These are phyloP conservation scores for Willaertia magna DNA, from an alignment of 208 protist species.

Conservation along the genomic window DNA sequence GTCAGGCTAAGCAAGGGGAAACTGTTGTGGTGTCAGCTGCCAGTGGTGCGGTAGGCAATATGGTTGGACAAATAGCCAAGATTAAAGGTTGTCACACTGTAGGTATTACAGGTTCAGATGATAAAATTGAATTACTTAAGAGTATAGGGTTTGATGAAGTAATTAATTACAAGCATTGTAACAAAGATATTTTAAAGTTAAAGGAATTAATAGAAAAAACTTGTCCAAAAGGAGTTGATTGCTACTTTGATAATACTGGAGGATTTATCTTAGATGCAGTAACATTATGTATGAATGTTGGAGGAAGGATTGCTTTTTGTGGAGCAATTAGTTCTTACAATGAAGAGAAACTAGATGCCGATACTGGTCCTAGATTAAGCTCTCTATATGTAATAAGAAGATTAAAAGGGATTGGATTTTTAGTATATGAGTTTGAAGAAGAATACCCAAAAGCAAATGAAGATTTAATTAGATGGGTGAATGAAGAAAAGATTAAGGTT, in stretches of 20 bases:
- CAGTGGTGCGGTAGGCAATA: slow-evolving; percentile 14
- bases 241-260: slow-evolving; percentile 28
- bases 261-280: slow-evolving; percentile 15
- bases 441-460: neutral
- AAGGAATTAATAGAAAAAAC: neutral
- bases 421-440: neutral
- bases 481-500: neutral
- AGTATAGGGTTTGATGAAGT: slow-evolving; percentile 18
- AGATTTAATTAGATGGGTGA: neutral
- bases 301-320: slow-evolving; percentile 20
- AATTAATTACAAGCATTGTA: slow-evolving; percentile 19
- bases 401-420: neutral
- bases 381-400: neutral
- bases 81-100: slow-evolving; percentile 14
- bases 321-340: slow-evolving; percentile 28
- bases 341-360: neutral
- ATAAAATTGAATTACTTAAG: slow-evolving; percentile 5
- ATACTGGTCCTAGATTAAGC: neutral
- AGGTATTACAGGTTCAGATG: slow-evolving; percentile 17
- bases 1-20: slow-evolving; percentile 15
- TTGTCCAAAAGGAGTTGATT: slow-evolving; percentile 3
- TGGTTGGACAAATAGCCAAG: slow-evolving; percentile 28
- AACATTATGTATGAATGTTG: neutral
- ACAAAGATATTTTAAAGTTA: neutral
- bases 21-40: slow-evolving; percentile 23